Percentiles rank a stretch among this genome's conserved stretches.
These are phyloP conservation scores for Amanita exitialis DNA, from an alignment of 768 basidiomycete genomes.

Conservation along the genomic window DNA sequence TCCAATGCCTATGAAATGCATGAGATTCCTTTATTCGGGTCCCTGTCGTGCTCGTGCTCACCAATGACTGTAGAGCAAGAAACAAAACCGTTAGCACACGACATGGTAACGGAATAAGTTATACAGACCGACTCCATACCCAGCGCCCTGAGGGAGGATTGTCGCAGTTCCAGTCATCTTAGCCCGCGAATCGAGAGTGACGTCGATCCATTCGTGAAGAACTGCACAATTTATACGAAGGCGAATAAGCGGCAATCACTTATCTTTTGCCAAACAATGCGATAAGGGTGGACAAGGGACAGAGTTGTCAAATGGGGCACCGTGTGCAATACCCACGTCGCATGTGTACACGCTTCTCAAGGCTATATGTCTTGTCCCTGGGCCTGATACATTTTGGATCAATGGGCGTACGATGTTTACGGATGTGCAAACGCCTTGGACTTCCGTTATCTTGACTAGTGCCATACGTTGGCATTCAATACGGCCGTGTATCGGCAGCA, in stretches of 20 bases:
- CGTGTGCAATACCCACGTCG: not conserved
- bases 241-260: not conserved
- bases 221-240: not conserved
- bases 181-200: not conserved
- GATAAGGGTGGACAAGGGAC: not conserved
- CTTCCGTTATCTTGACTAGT: not conserved
- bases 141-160: constrained; percentile 70
- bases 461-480: too few species aligned
- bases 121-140: constrained; percentile 69
- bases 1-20: constrained; percentile 54
- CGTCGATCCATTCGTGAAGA: not conserved
- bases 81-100: not conserved
- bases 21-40: not conserved
- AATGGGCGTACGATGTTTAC: not conserved
- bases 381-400: not conserved
- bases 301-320: not conserved
- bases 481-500: too few species aligned
- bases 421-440: too few species aligned
- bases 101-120: not conserved
- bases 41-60: not conserved
- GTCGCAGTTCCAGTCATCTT: constrained; percentile 19
- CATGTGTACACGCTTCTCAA: not conserved
- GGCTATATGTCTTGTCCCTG: too few species aligned
- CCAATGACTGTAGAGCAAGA: not conserved
- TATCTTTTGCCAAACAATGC: not conserved